Conservation (phyloP, 78 protist genomes). For the Dictyostelium purpureum region DNA sequence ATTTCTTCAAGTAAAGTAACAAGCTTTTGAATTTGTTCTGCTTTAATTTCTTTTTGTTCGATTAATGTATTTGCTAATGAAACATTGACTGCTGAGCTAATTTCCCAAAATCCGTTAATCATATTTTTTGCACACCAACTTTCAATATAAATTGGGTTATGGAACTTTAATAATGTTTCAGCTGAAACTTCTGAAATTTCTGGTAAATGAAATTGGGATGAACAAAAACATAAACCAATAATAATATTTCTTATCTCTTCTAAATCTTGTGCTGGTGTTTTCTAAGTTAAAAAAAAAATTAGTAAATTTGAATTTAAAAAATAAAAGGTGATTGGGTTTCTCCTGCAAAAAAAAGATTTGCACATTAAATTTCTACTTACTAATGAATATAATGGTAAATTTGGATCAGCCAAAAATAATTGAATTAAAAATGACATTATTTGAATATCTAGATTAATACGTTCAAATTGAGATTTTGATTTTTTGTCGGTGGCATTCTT, state of each 20-base stretch:
- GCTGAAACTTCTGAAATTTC: slow-evolving; percentile 47
- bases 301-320: too few species aligned
- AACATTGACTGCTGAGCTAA: slow-evolving; percentile 55
- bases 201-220: slow-evolving; percentile 48
- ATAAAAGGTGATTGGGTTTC: too few species aligned
- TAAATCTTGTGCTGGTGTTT: slow-evolving; percentile 59
- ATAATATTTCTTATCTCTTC: slow-evolving; percentile 68
- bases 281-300: too few species aligned
- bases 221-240: slow-evolving; percentile 61
- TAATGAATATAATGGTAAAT: slow-evolving; percentile 36
- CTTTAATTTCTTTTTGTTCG: slow-evolving; percentile 41
- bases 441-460: slow-evolving; percentile 45
- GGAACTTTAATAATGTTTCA: slow-evolving; percentile 57
- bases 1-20: slow-evolving; percentile 68
- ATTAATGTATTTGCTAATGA: slow-evolving; percentile 61
- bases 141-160: slow-evolving; percentile 66
- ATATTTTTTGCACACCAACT: slow-evolving; percentile 51
- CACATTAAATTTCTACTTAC: too few species aligned
- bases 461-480: slow-evolving; percentile 68
- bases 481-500: slow-evolving; percentile 13
- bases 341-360: too few species aligned
- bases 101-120: slow-evolving; percentile 82
- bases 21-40: slow-evolving; percentile 64
- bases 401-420: slow-evolving; percentile 71
- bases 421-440: slow-evolving; percentile 43